A percentile compares a stretch with the other conserved stretches of the same genome.
Evolutionary conservation across 2,329 filamentous ascomycete genomes (phyloP).

Genomic region (Balansia obtecta): DNA sequence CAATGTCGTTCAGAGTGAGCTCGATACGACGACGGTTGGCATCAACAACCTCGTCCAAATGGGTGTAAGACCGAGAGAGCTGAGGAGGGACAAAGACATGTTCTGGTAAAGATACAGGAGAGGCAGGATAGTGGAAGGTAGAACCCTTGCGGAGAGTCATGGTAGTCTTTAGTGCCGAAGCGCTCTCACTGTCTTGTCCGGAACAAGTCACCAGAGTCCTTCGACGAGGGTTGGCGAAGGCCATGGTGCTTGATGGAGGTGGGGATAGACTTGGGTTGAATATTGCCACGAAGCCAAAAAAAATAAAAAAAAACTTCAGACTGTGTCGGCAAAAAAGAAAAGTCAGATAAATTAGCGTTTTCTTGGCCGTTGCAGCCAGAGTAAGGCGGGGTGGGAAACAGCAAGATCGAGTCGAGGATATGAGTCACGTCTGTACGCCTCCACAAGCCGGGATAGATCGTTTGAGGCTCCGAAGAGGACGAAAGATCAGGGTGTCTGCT

Average conservation of each 20-base stretch:
- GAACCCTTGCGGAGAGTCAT: constrained; percentile 55
- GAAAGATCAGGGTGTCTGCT: background rate
- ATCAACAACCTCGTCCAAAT: constrained; percentile 59
- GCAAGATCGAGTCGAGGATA: background rate
- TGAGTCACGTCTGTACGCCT: background rate
- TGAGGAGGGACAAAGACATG: constrained; percentile 36
- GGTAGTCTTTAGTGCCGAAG: constrained; percentile 23
- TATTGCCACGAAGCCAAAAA: background rate
- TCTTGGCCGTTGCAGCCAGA: background rate
- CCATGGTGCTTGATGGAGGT: constrained; percentile 25
- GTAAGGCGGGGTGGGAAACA: constrained; percentile 1
- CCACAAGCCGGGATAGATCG: background rate
- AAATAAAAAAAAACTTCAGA: background rate
- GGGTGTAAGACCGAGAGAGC: constrained; percentile 56
- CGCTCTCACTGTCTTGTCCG: constrained; percentile 18
- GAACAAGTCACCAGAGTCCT: constrained; percentile 31
- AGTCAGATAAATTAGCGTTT: background rate
- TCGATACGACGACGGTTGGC: constrained; percentile 57
- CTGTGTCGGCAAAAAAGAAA: constrained; percentile 1
- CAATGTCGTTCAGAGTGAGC: constrained; percentile 52
- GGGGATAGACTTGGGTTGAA: background rate
- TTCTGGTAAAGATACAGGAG: constrained; percentile 29
- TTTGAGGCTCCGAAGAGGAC: background rate
- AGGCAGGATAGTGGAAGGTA: constrained; percentile 46
- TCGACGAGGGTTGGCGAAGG: constrained; percentile 34